Conservation (phyloP, 2,329 filamentous ascomycete species). For the Fusarium protoensiforme region DNA sequence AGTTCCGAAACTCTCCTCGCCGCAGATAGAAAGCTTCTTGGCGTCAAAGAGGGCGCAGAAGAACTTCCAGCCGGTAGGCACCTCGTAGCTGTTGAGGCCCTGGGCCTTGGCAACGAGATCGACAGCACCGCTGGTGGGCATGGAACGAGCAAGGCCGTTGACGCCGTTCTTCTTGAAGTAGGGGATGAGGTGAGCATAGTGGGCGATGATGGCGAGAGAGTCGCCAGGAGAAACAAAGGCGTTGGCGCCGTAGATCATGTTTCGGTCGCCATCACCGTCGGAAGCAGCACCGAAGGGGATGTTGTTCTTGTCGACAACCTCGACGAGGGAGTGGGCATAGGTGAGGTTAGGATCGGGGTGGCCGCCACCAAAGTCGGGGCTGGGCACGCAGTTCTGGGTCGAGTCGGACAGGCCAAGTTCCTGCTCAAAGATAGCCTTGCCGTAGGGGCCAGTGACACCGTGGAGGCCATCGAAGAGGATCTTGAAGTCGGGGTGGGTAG, state of each 20-base stretch:
- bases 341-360: slow-evolving; percentile 98
- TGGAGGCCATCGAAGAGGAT: slow-evolving; percentile 94
- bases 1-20: slow-evolving; percentile 97
- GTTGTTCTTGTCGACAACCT: slow-evolving; percentile 88
- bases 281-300: slow-evolving; percentile 97
- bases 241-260: slow-evolving; percentile 99
- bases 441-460: slow-evolving; percentile 96
- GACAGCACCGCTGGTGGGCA: slow-evolving; percentile 96
- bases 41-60: slow-evolving; percentile 97
- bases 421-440: slow-evolving; percentile 92
- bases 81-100: slow-evolving; percentile 91
- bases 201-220: slow-evolving; percentile 96
- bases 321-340: slow-evolving; percentile 94
- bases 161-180: slow-evolving; percentile 99
- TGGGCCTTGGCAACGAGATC: slow-evolving; percentile 97
- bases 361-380: slow-evolving; percentile 94
- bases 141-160: slow-evolving; percentile 93
- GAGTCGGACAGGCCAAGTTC: slow-evolving; percentile 84
- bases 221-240: slow-evolving; percentile 97
- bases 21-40: slow-evolving; percentile 97
- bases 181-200: slow-evolving; percentile 94
- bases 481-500: slow-evolving; percentile 90
- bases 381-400: slow-evolving; percentile 92
- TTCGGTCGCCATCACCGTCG: slow-evolving; percentile 97
- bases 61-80: slow-evolving; percentile 99